phyloP scores from a whole-genome alignment of 768 basidiomycete species.

The Russula emetica region DNA sequence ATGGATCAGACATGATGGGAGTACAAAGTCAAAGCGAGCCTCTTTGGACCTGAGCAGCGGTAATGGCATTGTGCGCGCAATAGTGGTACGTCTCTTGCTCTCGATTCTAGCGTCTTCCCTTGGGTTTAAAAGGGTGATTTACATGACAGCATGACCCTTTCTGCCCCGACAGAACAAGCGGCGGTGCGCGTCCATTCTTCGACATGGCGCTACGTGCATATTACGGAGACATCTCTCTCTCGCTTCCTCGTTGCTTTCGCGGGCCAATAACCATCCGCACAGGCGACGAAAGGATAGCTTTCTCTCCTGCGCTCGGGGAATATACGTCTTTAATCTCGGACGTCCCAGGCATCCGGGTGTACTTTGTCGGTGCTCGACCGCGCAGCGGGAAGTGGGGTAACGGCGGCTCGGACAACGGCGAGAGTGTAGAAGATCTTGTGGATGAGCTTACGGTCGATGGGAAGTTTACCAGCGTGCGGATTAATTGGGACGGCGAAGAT shows the following conservation, averaged over 20 bases:
- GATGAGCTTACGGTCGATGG: slow-evolving; percentile 8
- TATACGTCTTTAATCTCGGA: neutral
- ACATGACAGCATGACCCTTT: neutral
- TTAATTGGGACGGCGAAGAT: slow-evolving; percentile 9
- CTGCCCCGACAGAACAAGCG: neutral
- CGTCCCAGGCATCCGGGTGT: neutral
- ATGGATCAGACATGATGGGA: slow-evolving; percentile 1
- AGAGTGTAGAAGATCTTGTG: neutral
- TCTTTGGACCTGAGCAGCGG: slow-evolving; percentile 1
- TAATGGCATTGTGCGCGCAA: neutral
- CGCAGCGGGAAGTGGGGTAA: slow-evolving; percentile 1
- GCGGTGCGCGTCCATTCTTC: neutral
- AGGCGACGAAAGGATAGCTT: neutral
- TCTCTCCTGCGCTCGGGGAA: slow-evolving; percentile 4
- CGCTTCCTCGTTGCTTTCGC: slow-evolving; percentile 15
- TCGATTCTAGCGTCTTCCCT: neutral
- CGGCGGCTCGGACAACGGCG: no score
- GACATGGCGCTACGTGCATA: neutral
- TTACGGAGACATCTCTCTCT: slow-evolving; percentile 6
- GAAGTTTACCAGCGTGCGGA: slow-evolving; percentile 1
- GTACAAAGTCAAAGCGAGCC: neutral
- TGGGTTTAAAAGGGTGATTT: neutral
- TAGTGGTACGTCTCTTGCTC: slow-evolving; percentile 3
- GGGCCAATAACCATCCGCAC: slow-evolving; percentile 16
- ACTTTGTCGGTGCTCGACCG: slow-evolving; percentile 14